Evolutionary conservation across 1,284 basidiomycete species (phyloP), one percentile per base, ranked within the genome.

Genomic region (Tetrapyrgos nigripes): DNA sequence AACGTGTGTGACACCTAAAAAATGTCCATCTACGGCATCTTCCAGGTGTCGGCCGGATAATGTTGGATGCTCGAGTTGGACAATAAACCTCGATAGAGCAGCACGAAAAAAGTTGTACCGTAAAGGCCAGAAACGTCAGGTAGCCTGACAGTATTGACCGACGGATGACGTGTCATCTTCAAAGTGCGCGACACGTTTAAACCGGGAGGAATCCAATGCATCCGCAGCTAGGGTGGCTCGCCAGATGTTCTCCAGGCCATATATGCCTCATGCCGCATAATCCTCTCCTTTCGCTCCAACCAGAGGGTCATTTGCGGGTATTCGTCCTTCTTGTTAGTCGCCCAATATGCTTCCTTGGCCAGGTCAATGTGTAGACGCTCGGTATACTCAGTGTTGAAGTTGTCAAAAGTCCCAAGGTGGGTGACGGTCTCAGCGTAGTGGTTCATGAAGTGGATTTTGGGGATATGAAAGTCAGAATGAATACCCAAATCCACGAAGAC

Each of bases 391-490:
- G 48, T 28, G 17, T 49, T 55, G 31, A 27, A 49, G 23, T 55
- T 55, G 21, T 43, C 47, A 13, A 35, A 5, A 19, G 47, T 40
- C 5, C 46, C 54, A n/a, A 47, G 45, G 5, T 47, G 45, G 19
- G 5, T 40, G 4, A 40, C 17, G 17, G 6, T 40, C 17, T 40
- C 37, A 23, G 24, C 50, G 19, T 56, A 56, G 19, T 56, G 54
- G 14, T 24, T 26, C 29, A 56, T 24, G 14, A 23, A 28, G 23
- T 56, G 54, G 19, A 56, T 17, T 50, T 56, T 56, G 14, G 23
- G 46, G 9, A 56, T 35, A 11, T 56, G 33, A 37, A 56, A 56
- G 47, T 50, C 13, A 4, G 23, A 19, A 11, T 35, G 14, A 6
- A 56, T 14, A 13, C 47, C 47, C 13, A 44, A 26, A 0, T 56